These are phyloP conservation scores for Ascosphaera pollenicola DNA, from an alignment of 2,329 filamentous ascomycete genomes.

Conservation along the genomic window DNA sequence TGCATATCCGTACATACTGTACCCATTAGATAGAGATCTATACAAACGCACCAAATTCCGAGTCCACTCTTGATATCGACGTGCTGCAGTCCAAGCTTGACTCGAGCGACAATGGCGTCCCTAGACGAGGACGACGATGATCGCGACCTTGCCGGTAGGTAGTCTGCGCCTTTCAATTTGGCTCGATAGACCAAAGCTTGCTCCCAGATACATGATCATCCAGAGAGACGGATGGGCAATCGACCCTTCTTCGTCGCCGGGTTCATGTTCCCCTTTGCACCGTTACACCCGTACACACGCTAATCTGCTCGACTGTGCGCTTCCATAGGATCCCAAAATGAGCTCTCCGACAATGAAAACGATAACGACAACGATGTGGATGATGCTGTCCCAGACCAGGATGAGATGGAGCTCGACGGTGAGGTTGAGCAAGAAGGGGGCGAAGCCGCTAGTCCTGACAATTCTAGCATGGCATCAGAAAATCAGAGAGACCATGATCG, in stretches of 20 bases:
- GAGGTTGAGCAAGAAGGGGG: slow-evolving; percentile 9
- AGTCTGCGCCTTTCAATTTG: not conserved
- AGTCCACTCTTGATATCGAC: too few species aligned
- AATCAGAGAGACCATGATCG: slow-evolving; percentile 15
- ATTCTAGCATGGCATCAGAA: slow-evolving; percentile 18
- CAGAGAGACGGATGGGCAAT: not conserved
- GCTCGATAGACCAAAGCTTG: not conserved
- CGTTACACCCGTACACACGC: not conserved
- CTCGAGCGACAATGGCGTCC: slow-evolving; percentile 10
- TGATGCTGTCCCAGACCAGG: slow-evolving; percentile 7
- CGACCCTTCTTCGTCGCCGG: not conserved
- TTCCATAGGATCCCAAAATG: slow-evolving; percentile 23
- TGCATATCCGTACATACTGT: too few species aligned
- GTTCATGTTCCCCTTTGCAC: not conserved
- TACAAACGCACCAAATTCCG: too few species aligned
- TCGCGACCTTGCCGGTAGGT: slow-evolving; percentile 15
- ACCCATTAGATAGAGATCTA: too few species aligned
- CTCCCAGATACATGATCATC: not conserved
- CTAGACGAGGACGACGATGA: slow-evolving; percentile 20
- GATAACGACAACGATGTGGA: slow-evolving; percentile 9
- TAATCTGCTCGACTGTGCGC: slow-evolving; percentile 3
- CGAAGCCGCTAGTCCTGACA: slow-evolving; percentile 13
- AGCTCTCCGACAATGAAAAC: slow-evolving; percentile 26
- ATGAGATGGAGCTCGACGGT: slow-evolving; percentile 11
- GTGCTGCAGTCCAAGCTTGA: not conserved